These are phyloP conservation scores for Aurinia saxatilis DNA, from an alignment of 345 rosid species.

Conservation along the genomic window DNA sequence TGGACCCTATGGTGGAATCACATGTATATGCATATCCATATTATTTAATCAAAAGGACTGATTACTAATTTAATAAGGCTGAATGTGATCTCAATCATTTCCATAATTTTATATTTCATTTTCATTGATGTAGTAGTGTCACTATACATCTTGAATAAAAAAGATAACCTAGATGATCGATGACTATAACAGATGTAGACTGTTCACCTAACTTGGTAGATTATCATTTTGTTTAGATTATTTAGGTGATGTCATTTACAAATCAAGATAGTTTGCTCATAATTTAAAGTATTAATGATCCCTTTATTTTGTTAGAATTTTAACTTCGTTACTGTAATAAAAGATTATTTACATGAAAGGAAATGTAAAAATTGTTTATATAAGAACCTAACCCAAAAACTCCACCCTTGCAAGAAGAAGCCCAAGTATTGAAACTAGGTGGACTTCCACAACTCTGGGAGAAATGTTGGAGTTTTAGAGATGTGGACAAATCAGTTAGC, in stretches of 20 bases:
- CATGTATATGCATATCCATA: slow-evolving; percentile 6
- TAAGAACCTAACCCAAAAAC: no score
- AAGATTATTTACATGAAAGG: no score
- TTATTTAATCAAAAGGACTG: background rate
- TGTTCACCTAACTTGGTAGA: slow-evolving; percentile 8
- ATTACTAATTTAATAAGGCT: background rate
- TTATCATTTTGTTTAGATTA: background rate
- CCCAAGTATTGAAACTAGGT: no score
- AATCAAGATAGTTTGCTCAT: background rate
- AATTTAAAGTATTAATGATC: background rate
- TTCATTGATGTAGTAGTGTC: background rate
- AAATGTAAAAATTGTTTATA: no score
- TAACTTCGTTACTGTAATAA: no score
- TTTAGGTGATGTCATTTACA: background rate
- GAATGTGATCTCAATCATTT: background rate
- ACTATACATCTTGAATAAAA: background rate
- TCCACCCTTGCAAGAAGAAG: no score
- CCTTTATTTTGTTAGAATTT: background rate
- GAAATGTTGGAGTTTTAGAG: no score
- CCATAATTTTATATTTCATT: background rate
- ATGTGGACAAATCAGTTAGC: no score
- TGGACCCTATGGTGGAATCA: background rate
- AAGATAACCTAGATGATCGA: background rate
- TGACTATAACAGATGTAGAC: slow-evolving; percentile 18
- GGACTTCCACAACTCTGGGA: no score